Evolutionary conservation across 192 early-diverging fungal species (phyloP).

Genomic region (Backusella mclennaniae): DNA sequence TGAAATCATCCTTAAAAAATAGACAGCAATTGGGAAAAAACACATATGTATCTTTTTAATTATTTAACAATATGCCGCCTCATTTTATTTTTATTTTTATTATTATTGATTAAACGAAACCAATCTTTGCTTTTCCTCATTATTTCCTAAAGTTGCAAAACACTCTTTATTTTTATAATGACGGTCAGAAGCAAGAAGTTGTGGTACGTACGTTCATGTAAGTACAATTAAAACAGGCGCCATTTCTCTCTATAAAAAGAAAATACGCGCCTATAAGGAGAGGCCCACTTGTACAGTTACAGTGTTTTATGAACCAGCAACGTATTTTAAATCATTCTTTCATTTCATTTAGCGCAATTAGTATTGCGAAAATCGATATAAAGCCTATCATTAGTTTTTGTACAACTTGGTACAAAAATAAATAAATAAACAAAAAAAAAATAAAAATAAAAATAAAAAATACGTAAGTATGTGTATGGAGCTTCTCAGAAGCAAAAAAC

Average conservation of each 20-base stretch:
- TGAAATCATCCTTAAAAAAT: neutral
- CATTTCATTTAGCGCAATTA: neutral
- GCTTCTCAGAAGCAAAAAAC: neutral
- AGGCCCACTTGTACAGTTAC: neutral
- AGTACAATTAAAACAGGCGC: neutral
- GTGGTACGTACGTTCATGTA: neutral
- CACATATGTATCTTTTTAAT: neutral
- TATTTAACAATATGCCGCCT: neutral
- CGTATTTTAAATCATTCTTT: neutral
- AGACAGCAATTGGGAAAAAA: neutral
- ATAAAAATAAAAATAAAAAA: neutral
- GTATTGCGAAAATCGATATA: neutral
- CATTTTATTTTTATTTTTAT: neutral
- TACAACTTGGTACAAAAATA: neutral
- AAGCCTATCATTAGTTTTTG: neutral
- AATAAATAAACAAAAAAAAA: neutral
- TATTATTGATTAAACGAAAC: neutral
- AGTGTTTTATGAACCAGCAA: neutral
- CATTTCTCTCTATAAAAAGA: neutral
- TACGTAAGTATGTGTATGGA: neutral
- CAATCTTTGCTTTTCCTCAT: neutral
- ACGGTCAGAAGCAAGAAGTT: neutral
- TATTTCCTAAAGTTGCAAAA: slow-evolving; percentile 7
- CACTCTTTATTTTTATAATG: neutral
- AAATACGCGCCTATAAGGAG: neutral